Evolutionary conservation across 108 stramenopile species (phyloP), one percentile per base, ranked within the genome.

Genomic region (Nitzschia sp.): DNA sequence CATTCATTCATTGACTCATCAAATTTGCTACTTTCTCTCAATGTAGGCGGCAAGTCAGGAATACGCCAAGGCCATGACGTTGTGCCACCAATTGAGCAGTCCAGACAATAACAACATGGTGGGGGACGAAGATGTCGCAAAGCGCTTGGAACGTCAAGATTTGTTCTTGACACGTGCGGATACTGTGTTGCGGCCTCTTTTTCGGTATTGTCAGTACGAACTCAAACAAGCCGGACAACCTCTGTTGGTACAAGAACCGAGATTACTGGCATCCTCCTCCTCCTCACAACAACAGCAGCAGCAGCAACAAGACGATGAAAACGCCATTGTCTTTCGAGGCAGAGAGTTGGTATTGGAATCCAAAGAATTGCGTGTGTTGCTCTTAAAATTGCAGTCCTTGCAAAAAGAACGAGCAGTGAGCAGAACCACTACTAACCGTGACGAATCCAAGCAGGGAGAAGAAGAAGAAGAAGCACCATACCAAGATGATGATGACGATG

Each of bases 161-260:
- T 83, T 88, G 63, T 93, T 89, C 68, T 73, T 81, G 1, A 79
- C 83, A 0, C 73, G 89, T 25, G 92, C 85, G 33, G 76, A 90
- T 66, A 82, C 86, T 63, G 77, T 86, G 21, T 70, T 93, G 45
- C 68, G 72, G 28, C 92, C 92, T 0, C 63, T 93, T 35, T 79
- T 90, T 62, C 77, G 87, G 34, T 93, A 81, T 65, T 88, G 86
- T 65, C 84, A 85, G 35, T 91, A 88, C 71, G 87, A 88, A 67
- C 65, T 84, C 44, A 76, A 83, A 68, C 80, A 75, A 53, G 65
- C 73, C 1, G 73, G 73, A 23, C 23, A 61, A 53, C 55, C 67
- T 27, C 54, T 63, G 29, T 38, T 74, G 65, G 60, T 61, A 5
- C 55, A 74, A 53, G 73, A 74, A 74, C 73, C 73, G 30, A 53